A percentile compares a stretch with the other conserved stretches of the same genome.
phyloP scores from a whole-genome alignment of 768 basidiomycete species.

The Agaricus subrufescens region DNA sequence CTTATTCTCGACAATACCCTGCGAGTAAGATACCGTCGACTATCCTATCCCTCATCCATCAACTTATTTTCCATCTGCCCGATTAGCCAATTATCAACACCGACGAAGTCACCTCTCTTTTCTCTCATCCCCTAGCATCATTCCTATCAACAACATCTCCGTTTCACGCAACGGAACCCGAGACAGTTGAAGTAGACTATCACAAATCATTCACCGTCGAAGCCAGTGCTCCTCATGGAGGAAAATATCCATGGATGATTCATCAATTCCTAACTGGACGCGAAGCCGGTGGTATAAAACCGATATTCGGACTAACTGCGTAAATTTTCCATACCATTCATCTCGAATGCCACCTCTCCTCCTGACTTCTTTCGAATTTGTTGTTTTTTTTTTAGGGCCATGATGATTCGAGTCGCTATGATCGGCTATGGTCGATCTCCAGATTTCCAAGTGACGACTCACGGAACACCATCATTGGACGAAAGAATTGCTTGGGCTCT shows the following conservation, averaged over 20 bases:
- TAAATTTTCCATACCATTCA: constrained; percentile 31
- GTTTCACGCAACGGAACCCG: constrained; percentile 44
- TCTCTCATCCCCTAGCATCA: constrained; percentile 78
- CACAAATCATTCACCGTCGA: constrained; percentile 57
- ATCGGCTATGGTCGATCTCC: constrained; percentile 41
- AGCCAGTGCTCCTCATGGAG: constrained; percentile 35
- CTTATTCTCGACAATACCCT: constrained; percentile 77
- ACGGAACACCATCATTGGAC: constrained; percentile 28
- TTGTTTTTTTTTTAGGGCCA: constrained; percentile 12
- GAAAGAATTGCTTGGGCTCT: constrained; percentile 42
- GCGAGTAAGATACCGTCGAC: constrained; percentile 39
- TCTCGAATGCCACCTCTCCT: too few species aligned
- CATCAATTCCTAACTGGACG: constrained; percentile 85
- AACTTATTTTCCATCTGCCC: not conserved
- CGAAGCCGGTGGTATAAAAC: constrained; percentile 80
- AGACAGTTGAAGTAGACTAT: constrained; percentile 54
- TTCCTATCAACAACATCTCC: constrained; percentile 64
- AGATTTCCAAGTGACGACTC: constrained; percentile 37
- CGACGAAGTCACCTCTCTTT: constrained; percentile 74
- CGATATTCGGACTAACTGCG: constrained; percentile 88
- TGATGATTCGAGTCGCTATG: constrained; percentile 39
- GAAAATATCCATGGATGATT: constrained; percentile 42
- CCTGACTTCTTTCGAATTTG: not conserved
- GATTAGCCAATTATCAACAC: constrained; percentile 73
- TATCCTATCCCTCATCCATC: not conserved